A percentile compares a stretch with the other conserved stretches of the same genome.
Evolutionary conservation across 305 asterid genomes (phyloP).

Genomic region (Plantago coronopus): DNA sequence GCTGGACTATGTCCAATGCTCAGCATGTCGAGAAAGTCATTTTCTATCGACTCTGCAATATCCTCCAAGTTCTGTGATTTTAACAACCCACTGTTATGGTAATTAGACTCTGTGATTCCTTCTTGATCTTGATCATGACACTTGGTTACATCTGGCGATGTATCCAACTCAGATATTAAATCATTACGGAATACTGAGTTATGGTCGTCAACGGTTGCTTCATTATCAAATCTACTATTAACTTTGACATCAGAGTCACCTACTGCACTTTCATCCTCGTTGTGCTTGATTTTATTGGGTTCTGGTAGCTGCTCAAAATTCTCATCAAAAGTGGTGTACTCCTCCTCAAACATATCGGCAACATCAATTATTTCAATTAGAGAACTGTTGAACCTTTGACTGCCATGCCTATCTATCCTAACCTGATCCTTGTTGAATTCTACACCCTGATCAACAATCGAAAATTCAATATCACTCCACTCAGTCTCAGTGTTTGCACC

Average conservation of each 20-base stretch:
- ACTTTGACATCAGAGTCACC: slow-evolving; percentile 27
- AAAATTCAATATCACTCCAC: slow-evolving; percentile 28
- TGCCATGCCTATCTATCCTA: slow-evolving; percentile 31
- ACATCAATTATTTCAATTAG: slow-evolving; percentile 50
- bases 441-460: slow-evolving; percentile 33
- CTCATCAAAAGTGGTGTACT: slow-evolving; percentile 32
- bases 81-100: slow-evolving; percentile 27
- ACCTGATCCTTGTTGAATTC: slow-evolving; percentile 40
- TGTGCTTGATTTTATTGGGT: slow-evolving; percentile 26
- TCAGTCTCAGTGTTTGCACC: slow-evolving; percentile 31
- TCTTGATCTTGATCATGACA: slow-evolving; percentile 31
- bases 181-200: slow-evolving; percentile 30
- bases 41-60: slow-evolving; percentile 64
- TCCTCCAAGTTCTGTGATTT: slow-evolving; percentile 58
- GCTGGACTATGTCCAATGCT: slow-evolving; percentile 36
- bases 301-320: slow-evolving; percentile 27
- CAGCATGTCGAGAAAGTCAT: slow-evolving; percentile 74
- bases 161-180: slow-evolving; percentile 26
- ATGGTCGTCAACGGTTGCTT: slow-evolving; percentile 37
- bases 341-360: slow-evolving; percentile 51
- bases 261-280: slow-evolving; percentile 22
- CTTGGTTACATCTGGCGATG: slow-evolving; percentile 23
- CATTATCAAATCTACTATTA: slow-evolving; percentile 18
- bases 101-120: slow-evolving; percentile 23
- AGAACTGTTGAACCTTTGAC: slow-evolving; percentile 36